Evolutionary conservation across 2,329 filamentous ascomycete genomes (phyloP), one percentile per base, ranked within the genome.

Genomic region (Geosmithia flava): DNA sequence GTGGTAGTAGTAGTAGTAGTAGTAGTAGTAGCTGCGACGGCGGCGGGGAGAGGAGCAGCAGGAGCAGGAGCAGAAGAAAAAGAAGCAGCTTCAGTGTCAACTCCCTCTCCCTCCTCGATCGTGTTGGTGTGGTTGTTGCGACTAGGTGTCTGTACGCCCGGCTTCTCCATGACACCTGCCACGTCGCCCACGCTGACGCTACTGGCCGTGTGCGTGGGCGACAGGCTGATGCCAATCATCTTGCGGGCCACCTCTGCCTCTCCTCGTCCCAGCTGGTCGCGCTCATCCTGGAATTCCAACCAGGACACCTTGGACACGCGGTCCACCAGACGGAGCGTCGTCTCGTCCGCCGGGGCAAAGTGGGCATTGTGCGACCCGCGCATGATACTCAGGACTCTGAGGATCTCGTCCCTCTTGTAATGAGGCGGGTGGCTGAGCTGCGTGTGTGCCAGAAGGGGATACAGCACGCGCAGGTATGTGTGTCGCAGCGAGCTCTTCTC

Each of bases 381-480:
- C 2, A 97, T 74, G 15, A 94, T 78, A 47, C 74, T 75, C 16
- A 98, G 72, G 20, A 95, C 75, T 52, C 80, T 83, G 40, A 84
- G 68, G 41, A 98, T 78, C 61, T 97, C 91, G 42, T 90, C 80
- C 29, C 82, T 80, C 63, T 97, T 98, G 72, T 98, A 97, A 61
- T 95, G 82, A 1, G 87, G 88, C 19, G 90, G 83, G 47, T 87
- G 76, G 58, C 80, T 85, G 42, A 98, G 78, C 63, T 97, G 93
- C 2, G 91, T 96, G 61, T 98, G 87, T 39, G 87, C 85, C 20
- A 98, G 73, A 20, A 98, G 74, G 0, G 93, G 93, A 59, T 94
- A 89, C 13, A 98, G 70, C 3, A 98, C 93, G 30, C 93, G 83
- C 6, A 98, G 75, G 61, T 98, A 98, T 3, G 93, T 98, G 63